These are phyloP conservation scores for Klebsormidium nitens DNA, from an alignment of 139 green algal genomes.

Conservation along the genomic window DNA sequence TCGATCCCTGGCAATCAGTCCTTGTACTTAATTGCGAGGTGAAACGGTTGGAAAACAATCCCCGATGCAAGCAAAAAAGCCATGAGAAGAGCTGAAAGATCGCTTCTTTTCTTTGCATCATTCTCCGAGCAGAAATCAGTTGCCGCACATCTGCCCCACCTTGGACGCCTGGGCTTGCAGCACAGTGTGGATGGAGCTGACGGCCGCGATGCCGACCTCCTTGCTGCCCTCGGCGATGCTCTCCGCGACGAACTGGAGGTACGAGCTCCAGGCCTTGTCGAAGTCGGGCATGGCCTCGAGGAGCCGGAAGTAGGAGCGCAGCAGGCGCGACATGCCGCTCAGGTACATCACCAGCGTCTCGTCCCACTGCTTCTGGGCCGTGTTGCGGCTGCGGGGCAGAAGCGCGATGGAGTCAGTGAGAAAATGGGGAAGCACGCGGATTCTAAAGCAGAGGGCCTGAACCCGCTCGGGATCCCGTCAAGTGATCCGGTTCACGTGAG, in stretches of 20 bases:
- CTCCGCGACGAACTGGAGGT: slow-evolving; percentile 68
- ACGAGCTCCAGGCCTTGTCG: slow-evolving; percentile 58
- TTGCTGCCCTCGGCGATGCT: slow-evolving; percentile 57
- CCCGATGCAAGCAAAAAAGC: not conserved
- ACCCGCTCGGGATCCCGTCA: no score
- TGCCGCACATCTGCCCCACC: not conserved
- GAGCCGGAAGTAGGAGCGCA: slow-evolving; percentile 64
- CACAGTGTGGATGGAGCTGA: slow-evolving; percentile 51
- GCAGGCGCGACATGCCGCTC: slow-evolving; percentile 67
- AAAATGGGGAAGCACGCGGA: no score
- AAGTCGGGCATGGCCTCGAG: slow-evolving; percentile 61
- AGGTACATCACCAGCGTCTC: slow-evolving; percentile 84
- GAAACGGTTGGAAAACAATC: not conserved
- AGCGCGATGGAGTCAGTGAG: no score
- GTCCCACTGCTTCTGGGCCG: slow-evolving; percentile 92
- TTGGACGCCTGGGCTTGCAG: slow-evolving; percentile 38
- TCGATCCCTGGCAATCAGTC: not conserved
- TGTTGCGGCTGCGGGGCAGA: slow-evolving; percentile 64
- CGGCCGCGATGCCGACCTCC: slow-evolving; percentile 59
- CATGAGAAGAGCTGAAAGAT: not conserved
- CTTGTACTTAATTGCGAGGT: not conserved
- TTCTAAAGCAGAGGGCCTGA: no score
- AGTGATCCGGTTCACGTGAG: no score
- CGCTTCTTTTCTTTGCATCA: not conserved
- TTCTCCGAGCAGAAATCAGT: no score